These are phyloP conservation scores for Neurospora intermedia DNA, from an alignment of 495 filamentous ascomycete genomes.

Conservation along the genomic window DNA sequence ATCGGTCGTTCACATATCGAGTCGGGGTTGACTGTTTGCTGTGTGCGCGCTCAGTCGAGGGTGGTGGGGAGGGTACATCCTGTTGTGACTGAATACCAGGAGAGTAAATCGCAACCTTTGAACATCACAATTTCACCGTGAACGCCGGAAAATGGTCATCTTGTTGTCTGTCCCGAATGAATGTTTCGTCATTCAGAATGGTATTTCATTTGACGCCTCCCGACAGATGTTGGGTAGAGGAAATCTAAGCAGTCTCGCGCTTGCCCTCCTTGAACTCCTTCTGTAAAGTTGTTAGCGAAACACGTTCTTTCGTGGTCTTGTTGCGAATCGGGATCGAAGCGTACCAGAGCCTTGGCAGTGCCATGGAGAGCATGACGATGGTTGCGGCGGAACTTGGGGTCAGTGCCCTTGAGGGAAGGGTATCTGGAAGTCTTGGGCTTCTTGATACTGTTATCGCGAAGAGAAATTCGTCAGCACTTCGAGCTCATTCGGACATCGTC, in stretches of 20 bases:
- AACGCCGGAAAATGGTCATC: background rate
- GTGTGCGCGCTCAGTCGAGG: background rate
- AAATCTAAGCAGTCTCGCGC: conserved; percentile 73
- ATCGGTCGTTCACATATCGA: background rate
- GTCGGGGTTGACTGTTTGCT: background rate
- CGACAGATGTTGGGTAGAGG: conserved; percentile 6
- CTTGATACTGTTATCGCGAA: conserved; percentile 70
- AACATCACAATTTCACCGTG: background rate
- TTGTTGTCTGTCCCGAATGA: background rate
- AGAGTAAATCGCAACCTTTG: background rate
- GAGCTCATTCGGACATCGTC: conserved; percentile 1
- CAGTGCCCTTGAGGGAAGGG: conserved; percentile 95
- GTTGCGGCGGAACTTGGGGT: conserved; percentile 99
- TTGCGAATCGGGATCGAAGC: conserved; percentile 24
- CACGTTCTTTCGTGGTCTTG: background rate
- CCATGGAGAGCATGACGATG: conserved; percentile 98
- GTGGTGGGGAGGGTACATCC: background rate
- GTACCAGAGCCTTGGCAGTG: conserved; percentile 93
- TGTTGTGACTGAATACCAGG: background rate
- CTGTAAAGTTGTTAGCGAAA: conserved; percentile 50
- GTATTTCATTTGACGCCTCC: conserved; percentile 15
- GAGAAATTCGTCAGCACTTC: conserved; percentile 8
- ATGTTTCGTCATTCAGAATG: conserved; percentile 19
- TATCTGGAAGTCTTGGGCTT: conserved; percentile 99
- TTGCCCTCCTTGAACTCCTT: conserved; percentile 98